Evolutionary conservation across 2,329 filamentous ascomycete species (phyloP), one percentile per base, ranked within the genome.

Genomic region (Nemania abortiva): DNA sequence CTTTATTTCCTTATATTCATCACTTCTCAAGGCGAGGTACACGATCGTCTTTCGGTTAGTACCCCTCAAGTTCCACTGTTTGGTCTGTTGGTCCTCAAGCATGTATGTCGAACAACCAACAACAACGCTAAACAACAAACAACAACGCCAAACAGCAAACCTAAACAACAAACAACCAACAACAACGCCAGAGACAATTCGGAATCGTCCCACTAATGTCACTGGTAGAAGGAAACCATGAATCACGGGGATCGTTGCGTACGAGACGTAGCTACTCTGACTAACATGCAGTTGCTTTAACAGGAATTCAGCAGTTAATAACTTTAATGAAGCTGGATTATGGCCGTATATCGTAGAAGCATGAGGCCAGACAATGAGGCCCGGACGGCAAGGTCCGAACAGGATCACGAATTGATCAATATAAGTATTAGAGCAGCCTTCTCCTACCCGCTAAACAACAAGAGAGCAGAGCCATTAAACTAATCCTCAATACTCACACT

Each of bases 391-490:
- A 59, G 56, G 56, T 59, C 37, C 56, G 56, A 59, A 59, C 37
- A 37, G 45, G 56, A 59, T 59, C 45, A 45, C 56, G 56, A 37
- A 37, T 37, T 37, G 37, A 59, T 59, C 56, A 59, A 29, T 50
- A 59, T 59, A 59, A 59, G 45, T 59, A 58, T 29, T 58, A 59
- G 24, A 59, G 56, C 39, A 59, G 56, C 37, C 37, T 34, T 50
- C 56, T 59, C 56, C 27, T 59, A 29, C 56, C 45, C 20, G n/a
- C 45, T 61, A 27, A 52, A 50, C 58, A 4, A 61, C 45, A 61
- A 61, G 42, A 61, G 27, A 61, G 24, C 58, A n/a, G 47, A 61
- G 58, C 29, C 58, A 52, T 61, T 52, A 34, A 52, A 52, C 45
- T 42, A 61, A 61, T 58, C 24, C 58, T 52, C 58, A 61, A 61